Evolutionary conservation across 352 stramenopile genomes (phyloP).

Genomic region (Thraustochytrium sp.): DNA sequence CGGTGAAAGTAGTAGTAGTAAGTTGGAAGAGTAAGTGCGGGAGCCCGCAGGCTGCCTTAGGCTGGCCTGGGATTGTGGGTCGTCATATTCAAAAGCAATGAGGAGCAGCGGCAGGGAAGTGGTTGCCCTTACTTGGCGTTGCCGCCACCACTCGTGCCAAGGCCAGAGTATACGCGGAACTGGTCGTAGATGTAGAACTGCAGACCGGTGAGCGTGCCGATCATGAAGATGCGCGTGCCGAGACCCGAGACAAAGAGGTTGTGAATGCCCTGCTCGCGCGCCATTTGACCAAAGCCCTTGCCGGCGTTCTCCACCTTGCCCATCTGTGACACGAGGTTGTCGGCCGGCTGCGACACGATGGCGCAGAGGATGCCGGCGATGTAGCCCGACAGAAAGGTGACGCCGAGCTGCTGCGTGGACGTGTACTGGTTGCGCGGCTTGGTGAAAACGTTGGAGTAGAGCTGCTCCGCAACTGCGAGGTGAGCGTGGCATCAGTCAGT

Average conservation of each 20-base stretch:
- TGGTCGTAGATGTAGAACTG: slow-evolving; percentile 95
- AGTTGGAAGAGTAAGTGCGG: too few species aligned
- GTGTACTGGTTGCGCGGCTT: slow-evolving; percentile 80
- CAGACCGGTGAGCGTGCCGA: slow-evolving; percentile 87
- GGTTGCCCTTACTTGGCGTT: background rate
- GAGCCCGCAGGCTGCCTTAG: too few species aligned
- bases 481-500: too few species aligned
- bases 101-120: too few species aligned
- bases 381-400: slow-evolving; percentile 96
- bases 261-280: slow-evolving; percentile 74
- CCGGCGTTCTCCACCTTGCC: slow-evolving; percentile 75
- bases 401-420: slow-evolving; percentile 85
- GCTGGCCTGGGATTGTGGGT: too few species aligned
- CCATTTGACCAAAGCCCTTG: slow-evolving; percentile 68
- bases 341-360: slow-evolving; percentile 97
- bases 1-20: too few species aligned
- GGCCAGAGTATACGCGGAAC: slow-evolving; percentile 84
- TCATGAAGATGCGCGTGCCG: slow-evolving; percentile 88
- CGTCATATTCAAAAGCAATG: too few species aligned
- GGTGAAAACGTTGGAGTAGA: slow-evolving; percentile 62
- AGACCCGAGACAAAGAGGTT: slow-evolving; percentile 63
- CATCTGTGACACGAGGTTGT: slow-evolving; percentile 97
- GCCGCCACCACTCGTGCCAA: slow-evolving; percentile 50
- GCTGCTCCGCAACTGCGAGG: slow-evolving; percentile 52
- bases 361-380: slow-evolving; percentile 97